phyloP scores from a whole-genome alignment of 495 filamentous ascomycete species.

The Neurospora africana region DNA sequence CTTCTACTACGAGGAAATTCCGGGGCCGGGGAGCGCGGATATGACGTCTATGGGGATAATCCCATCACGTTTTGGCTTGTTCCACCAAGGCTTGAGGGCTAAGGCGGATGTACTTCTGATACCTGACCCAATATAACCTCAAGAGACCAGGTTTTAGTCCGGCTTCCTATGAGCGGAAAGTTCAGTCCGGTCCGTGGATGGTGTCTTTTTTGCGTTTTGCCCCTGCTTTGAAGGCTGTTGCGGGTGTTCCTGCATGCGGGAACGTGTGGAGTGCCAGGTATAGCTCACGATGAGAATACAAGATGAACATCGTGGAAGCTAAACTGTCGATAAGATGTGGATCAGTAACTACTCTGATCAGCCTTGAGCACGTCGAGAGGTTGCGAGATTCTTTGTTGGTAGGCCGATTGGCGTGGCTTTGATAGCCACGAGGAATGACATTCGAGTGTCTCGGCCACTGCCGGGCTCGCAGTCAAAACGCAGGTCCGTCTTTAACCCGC shows the following conservation, averaged over 20 bases:
- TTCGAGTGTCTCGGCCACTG: not conserved
- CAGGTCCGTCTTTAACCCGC: not conserved
- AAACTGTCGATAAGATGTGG: not conserved
- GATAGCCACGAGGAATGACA: not conserved
- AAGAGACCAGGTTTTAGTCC: not conserved
- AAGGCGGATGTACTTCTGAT: not conserved
- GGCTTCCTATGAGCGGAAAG: not conserved
- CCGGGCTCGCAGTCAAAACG: not conserved
- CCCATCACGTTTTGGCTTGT: not conserved
- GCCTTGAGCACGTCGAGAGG: not conserved
- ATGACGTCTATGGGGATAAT: not conserved
- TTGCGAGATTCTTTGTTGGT: not conserved
- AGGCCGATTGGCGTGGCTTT: not conserved
- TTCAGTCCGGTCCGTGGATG: not conserved
- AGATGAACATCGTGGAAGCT: not conserved
- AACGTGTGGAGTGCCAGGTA: not conserved
- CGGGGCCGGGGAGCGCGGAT: not conserved
- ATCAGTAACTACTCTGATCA: not conserved
- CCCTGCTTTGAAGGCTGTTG: not conserved
- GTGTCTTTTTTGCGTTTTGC: not conserved
- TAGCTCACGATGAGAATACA: not conserved
- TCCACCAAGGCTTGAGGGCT: not conserved
- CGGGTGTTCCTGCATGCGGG: not conserved
- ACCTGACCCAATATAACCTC: not conserved
- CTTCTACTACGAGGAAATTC: not conserved